Base-by-base conservation (phyloP, 441 rosid species). In the Adansonia gregorii region DNA sequence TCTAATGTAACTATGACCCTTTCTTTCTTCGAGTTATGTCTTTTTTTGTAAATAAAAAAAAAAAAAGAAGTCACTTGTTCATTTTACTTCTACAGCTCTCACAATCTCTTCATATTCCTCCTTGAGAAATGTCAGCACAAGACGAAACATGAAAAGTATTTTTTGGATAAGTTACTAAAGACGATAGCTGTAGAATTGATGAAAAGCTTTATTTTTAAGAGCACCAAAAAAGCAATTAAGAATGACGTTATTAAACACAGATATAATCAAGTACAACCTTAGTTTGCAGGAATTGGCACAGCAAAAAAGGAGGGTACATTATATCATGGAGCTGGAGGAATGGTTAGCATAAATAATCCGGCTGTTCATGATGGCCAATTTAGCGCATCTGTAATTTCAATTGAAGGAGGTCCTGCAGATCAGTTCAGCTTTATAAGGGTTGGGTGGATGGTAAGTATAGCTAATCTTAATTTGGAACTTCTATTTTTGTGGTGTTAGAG, bases 221-320 rank as follows among this genome's bases (percentile, higher is more conserved):
- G 8, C 14, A 31, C n/a, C 8, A 20, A 9, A 64, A 64, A 31
- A 24, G 27, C 17, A 64, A 59, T 17, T 55, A 6, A 24, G 6
- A 10, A 61, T 0, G 15, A 4, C 5, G 2, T 3, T 4, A 7
- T 2, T 39, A 35, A 9, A n/a, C 24, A 8, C 8, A 46, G 2
- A 48, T 24, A 35, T 11, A 35, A 35, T 35, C 9, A 24, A 24
- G 27, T 2, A 72, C 14, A 2, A 48, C 66, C 66, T 22, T 55
- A 78, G 77, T 73, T 73, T 74, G 78, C 66, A 59, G 82, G 78
- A 51, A 4, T 74, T 35, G 45, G 45, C 4, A 75, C 78, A 11
- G 6, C 2, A 39, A 0, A 1, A 17, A 22, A 12, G 20, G 35
- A 60, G 8, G n/a, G 14, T 8, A 66, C 75, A 9, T 3, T 27